Percentiles rank a stretch among this genome's conserved stretches.
Evolutionary conservation across 805 yeast genomes (phyloP).

Genomic region (Wickerhamiella australiensis): DNA sequence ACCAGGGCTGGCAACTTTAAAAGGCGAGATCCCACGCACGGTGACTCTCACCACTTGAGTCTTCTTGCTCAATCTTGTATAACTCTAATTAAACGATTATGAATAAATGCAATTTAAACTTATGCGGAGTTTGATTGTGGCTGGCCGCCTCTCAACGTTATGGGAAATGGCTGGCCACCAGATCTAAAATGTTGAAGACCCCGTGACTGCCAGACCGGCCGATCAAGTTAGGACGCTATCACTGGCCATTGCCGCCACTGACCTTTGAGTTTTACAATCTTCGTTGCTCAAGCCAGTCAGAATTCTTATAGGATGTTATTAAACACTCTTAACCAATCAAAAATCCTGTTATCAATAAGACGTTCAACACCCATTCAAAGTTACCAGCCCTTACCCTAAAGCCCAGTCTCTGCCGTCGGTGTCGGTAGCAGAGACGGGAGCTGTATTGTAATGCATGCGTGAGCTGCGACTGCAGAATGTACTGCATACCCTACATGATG

Average conservation of each 20-base stretch:
- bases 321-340: neutral
- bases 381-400: neutral
- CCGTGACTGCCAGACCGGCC: neutral
- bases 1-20: neutral
- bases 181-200: neutral
- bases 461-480: conserved; percentile 7
- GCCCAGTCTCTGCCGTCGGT: conserved; percentile 1
- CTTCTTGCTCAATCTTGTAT: no score
- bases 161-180: neutral
- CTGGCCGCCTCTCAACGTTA: neutral
- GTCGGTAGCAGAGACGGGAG: conserved; percentile 11
- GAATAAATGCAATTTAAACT: neutral
- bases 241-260: neutral
- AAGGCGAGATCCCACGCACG: no score
- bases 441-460: conserved; percentile 4
- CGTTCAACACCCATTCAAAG: neutral
- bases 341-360: neutral
- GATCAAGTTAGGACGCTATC: neutral
- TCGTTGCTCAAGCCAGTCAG: neutral
- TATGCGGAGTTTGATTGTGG: neutral
- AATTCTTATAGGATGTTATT: no score
- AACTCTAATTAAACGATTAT: neutral
- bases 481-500: conserved; percentile 9
- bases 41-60: no score
- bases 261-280: neutral